These are phyloP conservation scores for Komagataella populi DNA, from an alignment of 805 yeast genomes.

Conservation along the genomic window DNA sequence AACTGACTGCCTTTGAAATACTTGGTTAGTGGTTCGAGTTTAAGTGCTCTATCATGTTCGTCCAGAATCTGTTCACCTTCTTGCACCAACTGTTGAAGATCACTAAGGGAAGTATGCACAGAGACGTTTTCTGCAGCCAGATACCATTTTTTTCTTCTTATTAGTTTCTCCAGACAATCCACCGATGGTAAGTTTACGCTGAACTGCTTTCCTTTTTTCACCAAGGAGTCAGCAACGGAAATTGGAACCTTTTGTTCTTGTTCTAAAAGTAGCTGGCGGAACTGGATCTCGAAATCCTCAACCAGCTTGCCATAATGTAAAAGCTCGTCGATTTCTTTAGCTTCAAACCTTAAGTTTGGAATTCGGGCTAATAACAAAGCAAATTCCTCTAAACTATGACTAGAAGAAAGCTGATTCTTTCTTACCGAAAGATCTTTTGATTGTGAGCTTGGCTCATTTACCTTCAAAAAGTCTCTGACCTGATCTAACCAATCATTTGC, in stretches of 20 bases:
- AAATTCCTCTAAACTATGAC: slow-evolving; percentile 17
- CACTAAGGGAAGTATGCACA: background rate
- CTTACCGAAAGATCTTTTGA: slow-evolving; percentile 26
- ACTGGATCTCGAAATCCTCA: slow-evolving; percentile 33
- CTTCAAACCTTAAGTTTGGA: slow-evolving; percentile 33
- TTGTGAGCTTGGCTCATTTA: slow-evolving; percentile 14
- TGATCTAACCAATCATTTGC: slow-evolving; percentile 40
- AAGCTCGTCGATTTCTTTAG: slow-evolving; percentile 49
- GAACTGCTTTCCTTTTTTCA: slow-evolving; percentile 44
- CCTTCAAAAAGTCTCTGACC: slow-evolving; percentile 32
- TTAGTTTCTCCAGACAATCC: slow-evolving; percentile 23
- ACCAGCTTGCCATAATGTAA: slow-evolving; percentile 38
- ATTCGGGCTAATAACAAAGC: slow-evolving; percentile 28
- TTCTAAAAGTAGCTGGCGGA: slow-evolving; percentile 22
- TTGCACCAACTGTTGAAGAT: slow-evolving; percentile 8
- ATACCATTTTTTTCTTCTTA: slow-evolving; percentile 25
- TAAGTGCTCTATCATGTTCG: background rate
- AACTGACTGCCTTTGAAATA: background rate
- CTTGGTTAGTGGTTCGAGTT: background rate
- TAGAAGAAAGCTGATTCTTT: slow-evolving; percentile 9
- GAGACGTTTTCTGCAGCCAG: background rate
- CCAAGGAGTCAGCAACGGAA: slow-evolving; percentile 33
- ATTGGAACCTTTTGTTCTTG: slow-evolving; percentile 10
- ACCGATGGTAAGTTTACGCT: slow-evolving; percentile 41
- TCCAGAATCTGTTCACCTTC: slow-evolving; percentile 11